Conservation (phyloP, 2,329 filamentous ascomycete genomes). For the Fusarium aywerte region DNA sequence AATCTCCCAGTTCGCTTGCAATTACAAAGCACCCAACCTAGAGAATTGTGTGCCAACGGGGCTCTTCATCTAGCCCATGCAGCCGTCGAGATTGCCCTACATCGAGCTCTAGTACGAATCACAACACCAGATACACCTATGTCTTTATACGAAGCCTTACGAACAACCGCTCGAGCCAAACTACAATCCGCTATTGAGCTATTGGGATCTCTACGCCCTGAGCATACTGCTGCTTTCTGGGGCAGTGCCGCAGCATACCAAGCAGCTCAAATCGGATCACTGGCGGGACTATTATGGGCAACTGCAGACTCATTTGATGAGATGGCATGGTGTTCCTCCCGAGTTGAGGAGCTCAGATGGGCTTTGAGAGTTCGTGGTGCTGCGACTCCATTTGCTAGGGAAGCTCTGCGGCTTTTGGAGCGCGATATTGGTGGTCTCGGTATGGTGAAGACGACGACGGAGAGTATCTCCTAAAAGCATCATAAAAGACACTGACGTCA, state of each 20-base stretch:
- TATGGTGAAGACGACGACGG: slow-evolving; percentile 40
- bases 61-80: slow-evolving; percentile 63
- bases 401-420: slow-evolving; percentile 54
- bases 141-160: slow-evolving; percentile 48
- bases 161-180: slow-evolving; percentile 54
- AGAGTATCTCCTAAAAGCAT: slow-evolving; percentile 20
- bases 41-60: slow-evolving; percentile 56
- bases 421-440: slow-evolving; percentile 48
- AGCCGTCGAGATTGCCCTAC: slow-evolving; percentile 62
- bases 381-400: slow-evolving; percentile 53
- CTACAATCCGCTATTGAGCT: slow-evolving; percentile 55
- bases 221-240: slow-evolving; percentile 60
- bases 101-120: slow-evolving; percentile 60
- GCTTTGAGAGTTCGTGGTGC: slow-evolving; percentile 55
- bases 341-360: slow-evolving; percentile 56
- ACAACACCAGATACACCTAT: slow-evolving; percentile 50
- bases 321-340: slow-evolving; percentile 54
- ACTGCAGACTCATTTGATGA: slow-evolving; percentile 53
- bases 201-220: slow-evolving; percentile 55
- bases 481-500: neutral
- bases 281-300: slow-evolving; percentile 56
- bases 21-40: slow-evolving; percentile 55
- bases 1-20: slow-evolving; percentile 58
- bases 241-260: slow-evolving; percentile 58
- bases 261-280: slow-evolving; percentile 56